A percentile compares a stretch with the other conserved stretches of the same genome.
phyloP scores from a whole-genome alignment of 306 rosid species.

The Corylus heterophylla region DNA sequence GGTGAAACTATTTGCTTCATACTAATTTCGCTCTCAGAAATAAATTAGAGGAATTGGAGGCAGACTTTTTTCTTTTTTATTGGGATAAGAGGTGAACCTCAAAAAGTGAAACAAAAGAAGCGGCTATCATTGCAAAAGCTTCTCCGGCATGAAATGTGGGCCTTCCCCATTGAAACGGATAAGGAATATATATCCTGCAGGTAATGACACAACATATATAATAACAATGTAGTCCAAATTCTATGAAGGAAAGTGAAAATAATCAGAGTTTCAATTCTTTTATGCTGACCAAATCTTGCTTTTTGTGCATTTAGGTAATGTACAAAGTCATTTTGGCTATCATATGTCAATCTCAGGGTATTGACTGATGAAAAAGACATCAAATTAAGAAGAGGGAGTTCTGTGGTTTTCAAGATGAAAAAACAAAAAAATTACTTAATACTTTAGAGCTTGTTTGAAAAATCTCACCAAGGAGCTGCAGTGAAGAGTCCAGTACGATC shows the following conservation, averaged over 20 bases:
- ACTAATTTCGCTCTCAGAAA: too few species aligned
- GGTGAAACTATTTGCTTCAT: too few species aligned
- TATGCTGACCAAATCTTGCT: too few species aligned
- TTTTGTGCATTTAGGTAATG: too few species aligned
- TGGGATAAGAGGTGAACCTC: constrained; percentile 62
- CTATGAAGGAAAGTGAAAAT: background rate
- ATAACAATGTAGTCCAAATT: background rate
- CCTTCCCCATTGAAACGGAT: constrained; percentile 88
- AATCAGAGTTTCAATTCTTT: too few species aligned
- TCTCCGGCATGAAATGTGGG: constrained; percentile 80
- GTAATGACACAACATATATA: background rate
- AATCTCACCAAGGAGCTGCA: constrained; percentile 60
- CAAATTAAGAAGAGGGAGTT: background rate
- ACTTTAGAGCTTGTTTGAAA: background rate
- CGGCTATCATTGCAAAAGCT: constrained; percentile 82
- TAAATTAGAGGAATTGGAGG: too few species aligned
- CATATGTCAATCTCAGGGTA: background rate
- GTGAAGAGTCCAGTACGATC: constrained; percentile 72
- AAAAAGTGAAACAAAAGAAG: constrained; percentile 74
- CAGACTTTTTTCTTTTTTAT: too few species aligned
- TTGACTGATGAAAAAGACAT: background rate
- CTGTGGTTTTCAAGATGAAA: background rate
- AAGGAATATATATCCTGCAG: constrained; percentile 73
- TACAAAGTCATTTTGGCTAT: too few species aligned
- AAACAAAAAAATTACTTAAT: background rate